Evolutionary conservation across 306 rosid genomes (phyloP).

Genomic region (Urtica urens): DNA sequence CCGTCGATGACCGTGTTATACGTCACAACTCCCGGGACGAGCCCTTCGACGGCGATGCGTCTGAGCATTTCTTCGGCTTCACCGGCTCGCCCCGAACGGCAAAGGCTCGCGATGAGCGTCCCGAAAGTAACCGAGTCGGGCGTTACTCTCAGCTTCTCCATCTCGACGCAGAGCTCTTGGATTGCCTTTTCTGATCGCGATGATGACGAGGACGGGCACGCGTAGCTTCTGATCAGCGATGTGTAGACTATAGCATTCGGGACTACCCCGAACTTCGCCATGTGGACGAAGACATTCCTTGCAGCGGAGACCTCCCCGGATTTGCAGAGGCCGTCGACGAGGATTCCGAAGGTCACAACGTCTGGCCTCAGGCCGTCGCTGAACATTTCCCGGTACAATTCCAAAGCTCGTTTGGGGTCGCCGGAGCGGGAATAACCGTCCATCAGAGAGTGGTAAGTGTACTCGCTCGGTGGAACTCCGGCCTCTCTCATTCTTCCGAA

Average conservation of each 20-base stretch:
- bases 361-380: slow-evolving; percentile 37
- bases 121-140: slow-evolving; percentile 48
- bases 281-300: slow-evolving; percentile 24
- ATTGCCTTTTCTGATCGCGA: too few relatives aligned
- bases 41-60: slow-evolving; percentile 31
- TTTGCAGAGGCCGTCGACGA: slow-evolving; percentile 47
- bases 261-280: slow-evolving; percentile 46
- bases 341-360: slow-evolving; percentile 41
- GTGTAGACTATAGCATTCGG: slow-evolving; percentile 44
- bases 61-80: slow-evolving; percentile 37
- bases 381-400: slow-evolving; percentile 32
- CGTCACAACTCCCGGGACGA: slow-evolving; percentile 38
- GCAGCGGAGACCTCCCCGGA: slow-evolving; percentile 35
- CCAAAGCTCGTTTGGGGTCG: slow-evolving; percentile 28
- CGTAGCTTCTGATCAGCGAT: slow-evolving; percentile 48
- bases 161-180: slow-evolving; percentile 30
- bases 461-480: slow-evolving; percentile 41
- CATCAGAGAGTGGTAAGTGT: slow-evolving; percentile 49
- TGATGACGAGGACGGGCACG: too few relatives aligned
- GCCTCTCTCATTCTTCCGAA: slow-evolving; percentile 33
- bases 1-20: slow-evolving; percentile 53
- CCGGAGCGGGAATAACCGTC: slow-evolving; percentile 56
- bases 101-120: slow-evolving; percentile 49
- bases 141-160: slow-evolving; percentile 31
- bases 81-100: slow-evolving; percentile 24